A percentile compares a stretch with the other conserved stretches of the same genome.
Evolutionary conservation across 228 moss, liverwort and hornwort species (phyloP).

Genomic region (Sphagnum fallax): DNA sequence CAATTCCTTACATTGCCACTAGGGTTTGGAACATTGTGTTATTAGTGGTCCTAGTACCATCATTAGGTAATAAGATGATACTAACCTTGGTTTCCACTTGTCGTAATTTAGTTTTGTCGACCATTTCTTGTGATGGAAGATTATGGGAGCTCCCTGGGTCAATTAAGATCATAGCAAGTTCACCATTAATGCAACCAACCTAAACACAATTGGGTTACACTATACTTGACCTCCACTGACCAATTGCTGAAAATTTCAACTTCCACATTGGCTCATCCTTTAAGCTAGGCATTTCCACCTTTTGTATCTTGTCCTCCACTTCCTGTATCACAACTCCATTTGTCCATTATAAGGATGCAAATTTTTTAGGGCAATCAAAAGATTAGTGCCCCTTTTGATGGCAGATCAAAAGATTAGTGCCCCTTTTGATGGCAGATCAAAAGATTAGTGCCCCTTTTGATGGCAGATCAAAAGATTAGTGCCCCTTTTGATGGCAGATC

Average conservation of each 20-base stretch:
- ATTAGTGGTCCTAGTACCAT: neutral
- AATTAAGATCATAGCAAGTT: neutral
- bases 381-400: neutral
- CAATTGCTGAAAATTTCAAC: neutral
- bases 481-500: neutral
- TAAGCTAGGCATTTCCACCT: neutral
- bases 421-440: neutral
- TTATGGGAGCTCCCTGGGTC: neutral
- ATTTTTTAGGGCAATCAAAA: neutral
- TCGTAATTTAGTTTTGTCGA: neutral
- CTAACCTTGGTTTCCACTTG: neutral
- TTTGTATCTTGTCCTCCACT: neutral
- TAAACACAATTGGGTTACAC: neutral
- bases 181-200: neutral
- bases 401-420: neutral
- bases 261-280: neutral
- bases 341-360: neutral
- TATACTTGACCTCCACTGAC: neutral
- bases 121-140: neutral
- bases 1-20: neutral
- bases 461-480: neutral
- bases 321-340: neutral
- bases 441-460: neutral
- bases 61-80: neutral
- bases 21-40: neutral